phyloP scores from a whole-genome alignment of 2,329 filamentous ascomycete species.

The Cladosporium phlei region DNA sequence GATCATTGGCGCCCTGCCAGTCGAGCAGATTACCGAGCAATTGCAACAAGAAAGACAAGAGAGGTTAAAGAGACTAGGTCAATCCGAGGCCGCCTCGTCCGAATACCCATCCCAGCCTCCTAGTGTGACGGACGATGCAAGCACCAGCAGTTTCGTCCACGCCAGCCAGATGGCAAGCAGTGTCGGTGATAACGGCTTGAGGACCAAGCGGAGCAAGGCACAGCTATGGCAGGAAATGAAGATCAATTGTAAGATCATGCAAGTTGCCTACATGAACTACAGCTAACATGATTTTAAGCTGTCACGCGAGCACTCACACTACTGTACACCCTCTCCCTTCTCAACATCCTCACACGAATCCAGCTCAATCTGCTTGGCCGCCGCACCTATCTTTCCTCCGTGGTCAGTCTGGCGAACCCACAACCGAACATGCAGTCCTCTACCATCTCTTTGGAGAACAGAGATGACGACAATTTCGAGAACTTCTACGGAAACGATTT shows the following conservation, averaged over 20 bases:
- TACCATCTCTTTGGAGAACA: conserved; percentile 84
- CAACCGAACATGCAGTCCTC: conserved; percentile 58
- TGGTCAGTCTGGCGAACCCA: conserved; percentile 79
- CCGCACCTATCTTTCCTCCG: conserved; percentile 90
- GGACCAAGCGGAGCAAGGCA: conserved; percentile 74
- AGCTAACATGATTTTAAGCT: conserved; percentile 48
- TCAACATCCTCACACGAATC: conserved; percentile 87
- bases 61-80: conserved; percentile 43
- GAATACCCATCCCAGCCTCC: conserved; percentile 56
- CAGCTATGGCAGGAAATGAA: conserved; percentile 98
- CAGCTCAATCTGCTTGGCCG: conserved; percentile 96
- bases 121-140: conserved; percentile 75
- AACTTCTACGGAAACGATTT: conserved; percentile 88
- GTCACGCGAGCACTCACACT: conserved; percentile 88
- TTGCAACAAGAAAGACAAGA: conserved; percentile 88
- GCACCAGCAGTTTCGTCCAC: conserved; percentile 79
- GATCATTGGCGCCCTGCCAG: conserved; percentile 80
- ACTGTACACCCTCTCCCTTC: conserved; percentile 81
- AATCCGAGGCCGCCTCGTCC: conserved; percentile 52
- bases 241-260: conserved; percentile 70
- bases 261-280: not conserved
- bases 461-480: conserved; percentile 81
- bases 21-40: conserved; percentile 88
- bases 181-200: conserved; percentile 42
- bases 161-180: conserved; percentile 66